Conservation (phyloP, 768 basidiomycete genomes). For the Strobilomyces confusus region DNA sequence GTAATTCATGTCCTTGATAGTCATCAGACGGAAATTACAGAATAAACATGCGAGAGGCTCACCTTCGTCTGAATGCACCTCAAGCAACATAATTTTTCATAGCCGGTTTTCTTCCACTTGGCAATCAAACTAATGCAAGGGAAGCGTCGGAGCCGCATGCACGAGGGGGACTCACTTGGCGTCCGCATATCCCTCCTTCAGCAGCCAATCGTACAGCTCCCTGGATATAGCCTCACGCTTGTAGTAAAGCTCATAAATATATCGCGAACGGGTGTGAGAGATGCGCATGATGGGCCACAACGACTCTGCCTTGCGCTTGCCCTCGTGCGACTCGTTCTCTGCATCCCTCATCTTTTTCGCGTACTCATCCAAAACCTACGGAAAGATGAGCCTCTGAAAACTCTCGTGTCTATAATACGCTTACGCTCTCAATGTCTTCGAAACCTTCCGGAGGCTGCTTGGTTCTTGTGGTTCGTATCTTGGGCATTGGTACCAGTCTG, state of each 20-base stretch:
- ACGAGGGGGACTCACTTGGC: conserved; percentile 64
- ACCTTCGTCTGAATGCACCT: conserved; percentile 95
- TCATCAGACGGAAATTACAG: conserved; percentile 9
- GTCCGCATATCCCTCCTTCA: conserved; percentile 97
- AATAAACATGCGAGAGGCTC: conserved; percentile 14
- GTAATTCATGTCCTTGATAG: conserved; percentile 92
- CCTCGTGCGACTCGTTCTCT: conserved; percentile 97
- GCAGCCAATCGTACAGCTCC: conserved; percentile 94
- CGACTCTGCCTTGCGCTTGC: conserved; percentile 91
- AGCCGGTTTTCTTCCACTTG: conserved; percentile 99
- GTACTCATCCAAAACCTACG: conserved; percentile 93
- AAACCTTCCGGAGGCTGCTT: conserved; percentile 94
- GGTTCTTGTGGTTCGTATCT: conserved; percentile 87
- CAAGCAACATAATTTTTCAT: conserved; percentile 96
- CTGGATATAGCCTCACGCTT: conserved; percentile 93
- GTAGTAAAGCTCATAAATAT: conserved; percentile 98
- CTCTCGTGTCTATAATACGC: conserved; percentile 16
- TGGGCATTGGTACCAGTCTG: conserved; percentile 61
- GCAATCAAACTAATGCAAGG: conserved; percentile 71
- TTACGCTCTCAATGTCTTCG: conserved; percentile 84
- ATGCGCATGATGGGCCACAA: conserved; percentile 99
- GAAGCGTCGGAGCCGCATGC: conserved; percentile 6
- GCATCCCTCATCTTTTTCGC: conserved; percentile 99
- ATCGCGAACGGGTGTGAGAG: conserved; percentile 91
- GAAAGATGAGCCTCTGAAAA: conserved; percentile 5